Conservation (phyloP, 2,329 filamentous ascomycete species). For the Seiridium unicorne region DNA sequence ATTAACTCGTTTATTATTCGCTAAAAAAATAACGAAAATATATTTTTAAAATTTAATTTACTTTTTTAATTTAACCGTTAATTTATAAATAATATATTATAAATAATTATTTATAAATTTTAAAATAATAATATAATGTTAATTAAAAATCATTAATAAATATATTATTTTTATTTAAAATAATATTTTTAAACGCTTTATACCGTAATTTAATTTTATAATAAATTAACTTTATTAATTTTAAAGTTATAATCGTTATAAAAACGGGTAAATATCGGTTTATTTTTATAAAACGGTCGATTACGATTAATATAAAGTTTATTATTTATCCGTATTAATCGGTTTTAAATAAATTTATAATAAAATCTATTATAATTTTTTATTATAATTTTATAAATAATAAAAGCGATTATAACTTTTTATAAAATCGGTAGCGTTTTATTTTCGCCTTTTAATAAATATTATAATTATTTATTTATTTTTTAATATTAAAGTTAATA, state of each 20-base stretch:
- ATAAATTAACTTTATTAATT: neutral
- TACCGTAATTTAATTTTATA: neutral
- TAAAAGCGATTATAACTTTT: neutral
- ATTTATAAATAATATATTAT: neutral
- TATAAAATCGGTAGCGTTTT: neutral
- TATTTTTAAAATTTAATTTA: neutral
- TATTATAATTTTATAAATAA: neutral
- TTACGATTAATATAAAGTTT: neutral
- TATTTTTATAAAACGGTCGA: too few species aligned
- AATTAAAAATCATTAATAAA: neutral
- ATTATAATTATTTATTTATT: neutral
- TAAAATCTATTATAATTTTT: neutral
- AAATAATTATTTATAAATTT: neutral
- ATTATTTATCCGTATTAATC: neutral
- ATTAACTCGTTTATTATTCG: neutral
- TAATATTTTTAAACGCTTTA: neutral
- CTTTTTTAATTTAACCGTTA: neutral
- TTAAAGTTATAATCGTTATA: neutral
- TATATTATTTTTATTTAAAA: neutral
- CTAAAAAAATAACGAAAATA: neutral
- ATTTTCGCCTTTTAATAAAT: neutral
- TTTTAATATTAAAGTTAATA: neutral
- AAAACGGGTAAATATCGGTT: neutral
- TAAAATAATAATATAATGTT: neutral
- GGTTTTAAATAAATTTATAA: neutral